Base-by-base conservation (phyloP, 2,329 filamentous ascomycete species). In the Saccharata proteae region DNA sequence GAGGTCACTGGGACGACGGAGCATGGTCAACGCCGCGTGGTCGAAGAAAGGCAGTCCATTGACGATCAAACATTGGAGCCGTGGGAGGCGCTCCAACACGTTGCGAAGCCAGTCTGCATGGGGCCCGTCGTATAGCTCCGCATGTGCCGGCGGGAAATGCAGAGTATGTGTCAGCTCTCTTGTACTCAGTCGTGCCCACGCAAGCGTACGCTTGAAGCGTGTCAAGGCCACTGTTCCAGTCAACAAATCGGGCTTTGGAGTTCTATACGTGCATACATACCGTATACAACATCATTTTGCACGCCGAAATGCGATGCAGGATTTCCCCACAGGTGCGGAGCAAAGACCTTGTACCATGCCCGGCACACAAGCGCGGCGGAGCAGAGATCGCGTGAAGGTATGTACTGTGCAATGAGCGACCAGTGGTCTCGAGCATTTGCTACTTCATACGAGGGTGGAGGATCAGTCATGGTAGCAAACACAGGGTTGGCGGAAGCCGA, bases 241-340 rank as follows among this genome's bases (percentile, higher is more conserved):
- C 10, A 26, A 17, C 17, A 16, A 20, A 12, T 12, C n/a, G 18
- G 9, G 10, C 10, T 2, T 7, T 4, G 13, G 4, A 19, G 14
- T n/a, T n/a, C n/a, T n/a, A 9, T 16, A 13, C 5, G 14, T 2
- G 4, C 4, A 7, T 19, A 19, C 34, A 18, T 38, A 59, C 66
- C 63, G 43, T 74, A 74, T 17, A 75, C 69, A 6, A 63, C 65
- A 44, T 75, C 71, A 43, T 74, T 70, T 30, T 74, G 62, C 3
- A 60, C 59, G 17, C 67, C 69, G 45, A 76, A 76, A 47, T 76
- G 71, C 6, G 69, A 73, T 0, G 71, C 69, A 13, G 72, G 72
- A 43, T 70, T 67, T 11, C 71, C 71, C 72, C 72, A 77, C 2
- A 77, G 58, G 39, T 68, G 64, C 3, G 69, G 69, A 31, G 65